Evolutionary conservation across 306 rosid species (phyloP), one percentile per base, ranked within the genome.

Genomic region (Corylus avellana): DNA sequence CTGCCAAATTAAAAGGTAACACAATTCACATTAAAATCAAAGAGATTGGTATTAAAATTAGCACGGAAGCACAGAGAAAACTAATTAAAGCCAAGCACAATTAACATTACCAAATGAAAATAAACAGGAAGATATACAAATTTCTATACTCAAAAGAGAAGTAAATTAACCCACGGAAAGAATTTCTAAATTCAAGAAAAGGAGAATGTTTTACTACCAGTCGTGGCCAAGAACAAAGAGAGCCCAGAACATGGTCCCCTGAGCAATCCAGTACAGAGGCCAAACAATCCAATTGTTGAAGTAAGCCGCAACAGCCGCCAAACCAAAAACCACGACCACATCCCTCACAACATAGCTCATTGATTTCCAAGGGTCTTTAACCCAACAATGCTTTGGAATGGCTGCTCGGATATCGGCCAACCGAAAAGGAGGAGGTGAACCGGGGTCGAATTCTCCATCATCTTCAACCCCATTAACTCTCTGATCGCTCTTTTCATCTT

Each of bases 241-340:
- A 54, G 98, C 99, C 99, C 99, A 96, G 86, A 96, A 96, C 98
- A 96, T 90, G 78, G 99, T 93, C 7, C 99, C 98, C 75, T 96
- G 99, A 82, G 99, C 98, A 85, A 87, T 75, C 99, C 99, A 96
- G 81, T 93, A 96, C 29, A 96, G 86, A 87, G 99, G 97, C 99
- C 99, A 96, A 81, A 89, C 91, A 50, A 80, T 37, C 99, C 96
- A 93, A 27, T 77, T 93, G 80, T 96, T 93, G 66, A 91, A 82
- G 79, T 82, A 90, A 75, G 96, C 92, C 4, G 98, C 98, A 48
- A 75, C 92, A 56, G 88, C 96, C 29, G 97, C 98, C 91, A 96
- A 77, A 1, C 97, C 99, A 76, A 90, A 81, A 85, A 96, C 99
- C 22, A 89, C 88, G 48, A 76, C 81, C 1, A 91, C 88, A 84